Base-by-base conservation (phyloP, 768 basidiomycete species). In the Leccinum boreale region DNA sequence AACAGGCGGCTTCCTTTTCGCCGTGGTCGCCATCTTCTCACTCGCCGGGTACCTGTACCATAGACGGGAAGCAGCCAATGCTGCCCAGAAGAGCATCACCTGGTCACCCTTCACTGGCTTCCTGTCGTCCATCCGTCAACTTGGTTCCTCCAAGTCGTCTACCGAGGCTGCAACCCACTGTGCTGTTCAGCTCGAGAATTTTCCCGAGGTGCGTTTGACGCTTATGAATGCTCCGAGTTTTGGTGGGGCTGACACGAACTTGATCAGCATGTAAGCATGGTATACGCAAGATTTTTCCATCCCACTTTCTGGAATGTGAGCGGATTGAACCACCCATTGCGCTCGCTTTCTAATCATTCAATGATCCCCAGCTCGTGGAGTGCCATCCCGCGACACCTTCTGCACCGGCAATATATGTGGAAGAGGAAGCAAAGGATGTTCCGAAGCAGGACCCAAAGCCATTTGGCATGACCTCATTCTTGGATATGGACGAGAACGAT, bases 231-330 rank as follows among this genome's bases (percentile, higher is more conserved):
- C 12, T 10, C 9, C 9, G 6, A 28, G 24, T 33, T 31, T 60
- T 6, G 6, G 24, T 47, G 2, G 1, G 1, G 8, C 39, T 60
- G 21, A 69, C 23, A 4, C 5, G 26, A 21, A 19, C 0, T 2
- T 5, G 26, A 64, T 36, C 36, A 60, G 15, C 58, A 69, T 21
- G 57, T 67, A 1, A 65, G 26, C 17, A 65, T 62, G 60, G 58
- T 69, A 0, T 67, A 69, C 26, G 62, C 62, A 0, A 61, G 31
- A 29, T 58, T 48, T 51, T 67, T 67, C 35, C 67, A 67, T 36
- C 67, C 67, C 7, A 58, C 53, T 1, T 53, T 33, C 31, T 67
- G 67, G 67, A 59, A 64, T 35, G 66, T 64, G 19, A 47, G 65
- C 53, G 5, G 1, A 29, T 14, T 47, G 3, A 6, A 17, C 23